phyloP scores from a whole-genome alignment of 805 yeast genomes.

The Yarrowia bubula region DNA sequence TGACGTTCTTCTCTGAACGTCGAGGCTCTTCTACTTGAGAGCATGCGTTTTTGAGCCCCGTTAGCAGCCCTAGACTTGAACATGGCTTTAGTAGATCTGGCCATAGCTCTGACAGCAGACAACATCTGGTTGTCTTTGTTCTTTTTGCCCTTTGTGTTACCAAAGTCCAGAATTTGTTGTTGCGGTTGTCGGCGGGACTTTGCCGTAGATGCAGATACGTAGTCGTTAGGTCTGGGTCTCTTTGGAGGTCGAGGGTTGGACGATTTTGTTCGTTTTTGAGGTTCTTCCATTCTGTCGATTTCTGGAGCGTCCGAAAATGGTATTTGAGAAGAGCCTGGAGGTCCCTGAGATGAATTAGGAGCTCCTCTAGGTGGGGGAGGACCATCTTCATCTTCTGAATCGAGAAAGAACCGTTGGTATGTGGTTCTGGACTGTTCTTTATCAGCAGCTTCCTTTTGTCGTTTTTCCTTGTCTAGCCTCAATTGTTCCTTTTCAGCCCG shows the following conservation, averaged over 20 bases:
- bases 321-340: too few relatives aligned
- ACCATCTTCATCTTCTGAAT: conserved; percentile 14
- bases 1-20: not conserved
- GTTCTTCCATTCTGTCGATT: conserved; percentile 13
- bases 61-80: not conserved
- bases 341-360: not conserved
- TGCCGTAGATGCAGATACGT: conserved; percentile 1
- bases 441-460: not conserved
- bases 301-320: not conserved
- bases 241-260: not conserved
- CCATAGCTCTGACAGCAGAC: conserved; percentile 3
- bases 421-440: not conserved
- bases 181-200: not conserved
- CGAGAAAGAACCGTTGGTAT: not conserved
- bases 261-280: not conserved
- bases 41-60: not conserved
- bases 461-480: not conserved
- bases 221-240: not conserved
- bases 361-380: not conserved
- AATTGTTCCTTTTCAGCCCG: not conserved
- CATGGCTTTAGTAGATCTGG: not conserved
- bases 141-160: not conserved
- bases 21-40: not conserved
- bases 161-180: not conserved
- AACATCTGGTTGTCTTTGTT: not conserved